Evolutionary conservation across 768 basidiomycete species (phyloP), one percentile per base, ranked within the genome.

Genomic region (Zangia roseola): DNA sequence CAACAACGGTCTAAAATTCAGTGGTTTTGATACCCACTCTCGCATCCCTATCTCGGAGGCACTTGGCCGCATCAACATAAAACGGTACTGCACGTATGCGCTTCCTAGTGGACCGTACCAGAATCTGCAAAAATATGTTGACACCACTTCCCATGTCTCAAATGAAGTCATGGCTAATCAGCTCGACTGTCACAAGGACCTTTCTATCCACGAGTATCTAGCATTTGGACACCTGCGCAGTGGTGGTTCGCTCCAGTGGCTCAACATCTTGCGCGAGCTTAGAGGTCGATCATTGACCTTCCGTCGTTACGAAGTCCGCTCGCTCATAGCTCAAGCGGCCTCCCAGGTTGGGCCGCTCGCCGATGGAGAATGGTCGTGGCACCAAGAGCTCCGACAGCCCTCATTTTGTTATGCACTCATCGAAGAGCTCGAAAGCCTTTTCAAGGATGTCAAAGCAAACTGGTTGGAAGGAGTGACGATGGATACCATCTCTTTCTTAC

Each of bases 181-280:
- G 47, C 50, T 51, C 0, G 59, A 67, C 9, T 80, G 78, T 44
- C 73, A 72, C 5, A 39, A 43, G 19, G 63, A 71, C 6, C 59
- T 82, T 20, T 68, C 53, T 8, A 50, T 77, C 2, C 77, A 82
- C 24, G 79, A 82, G 45, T 74, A 65, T 28, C 61, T 72, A 12
- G 67, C 74, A 0, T 82, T 78, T 43, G 72, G 70, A 10, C 62
- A 68, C 41, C 52, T 82, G 30, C 75, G 81, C 6, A 69, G 73
- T 31, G 79, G 80, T 0, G 49, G 64, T 0, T 58, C 49, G 2
- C 52, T 82, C 0, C 79, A 81, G 41, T 80, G 78, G 79, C 58
- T 72, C 33, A 81, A 81, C 49, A 72, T 82, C 33, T 49, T 69
- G 12, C 69, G 74, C n/a, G 77, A 77, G 51, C 53, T 82, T n/a